Base-by-base conservation (phyloP, 768 basidiomycete species). In the Rubroboletus pulcherrimus region DNA sequence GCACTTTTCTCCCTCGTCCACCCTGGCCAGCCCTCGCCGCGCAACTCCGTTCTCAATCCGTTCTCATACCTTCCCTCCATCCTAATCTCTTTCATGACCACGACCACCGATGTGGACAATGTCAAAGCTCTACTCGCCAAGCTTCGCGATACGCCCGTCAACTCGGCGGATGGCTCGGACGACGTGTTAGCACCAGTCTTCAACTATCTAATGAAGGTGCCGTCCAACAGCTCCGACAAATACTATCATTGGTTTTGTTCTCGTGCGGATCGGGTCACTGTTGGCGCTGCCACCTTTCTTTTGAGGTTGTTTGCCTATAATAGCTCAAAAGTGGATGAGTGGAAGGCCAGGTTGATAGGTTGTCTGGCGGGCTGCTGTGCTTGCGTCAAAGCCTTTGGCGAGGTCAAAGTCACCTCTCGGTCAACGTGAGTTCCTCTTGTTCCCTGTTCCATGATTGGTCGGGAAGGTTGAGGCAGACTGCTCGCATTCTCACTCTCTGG, bases 301-400 rank as follows among this genome's bases (percentile, higher is more conserved):
- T 75, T 96, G 37, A 82, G 93, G 49, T 71, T 97, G 38, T 86
- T 89, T 66, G 93, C 93, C 10, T 97, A 92, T 63, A 73, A 79
- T 50, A 80, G 81, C 48, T 70, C 74, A 0, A 74, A 75, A 31
- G 86, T 90, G 4, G 76, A 78, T 2, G 68, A 73, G 38, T 95
- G 91, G 91, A 83, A 84, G 69, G 68, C 67, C 17, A 78, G 74
- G 56, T 67, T 91, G 50, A 73, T 76, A 49, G 63, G 64, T 1
- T 85, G 89, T 55, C 65, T 96, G 35, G 65, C 73, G 11, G 72
- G 76, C 1, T 98, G 95, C 62, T 74, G 81, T 26, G 78, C 75
- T 8, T 98, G 95, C 66, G 86, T 89, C 5, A 77, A 81, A 55
- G 79, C 77, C 0, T 77, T 93, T 44, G 82, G 86, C 54, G 75